Conservation (phyloP, 805 yeast genomes). For the Hanseniaspora meyeri region DNA sequence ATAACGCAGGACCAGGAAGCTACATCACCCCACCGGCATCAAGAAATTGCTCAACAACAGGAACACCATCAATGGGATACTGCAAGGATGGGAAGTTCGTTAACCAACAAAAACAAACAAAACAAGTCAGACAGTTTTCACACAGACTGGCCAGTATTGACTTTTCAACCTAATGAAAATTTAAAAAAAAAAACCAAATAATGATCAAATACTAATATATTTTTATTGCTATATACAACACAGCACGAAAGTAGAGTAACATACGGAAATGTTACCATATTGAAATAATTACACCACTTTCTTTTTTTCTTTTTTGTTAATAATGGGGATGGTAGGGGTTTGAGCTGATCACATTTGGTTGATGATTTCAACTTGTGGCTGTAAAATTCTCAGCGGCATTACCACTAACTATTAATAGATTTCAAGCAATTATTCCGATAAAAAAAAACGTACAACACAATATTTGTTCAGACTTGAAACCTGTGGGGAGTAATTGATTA, state of each 20-base stretch:
- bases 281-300: no score
- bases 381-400: no score
- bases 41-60: constrained; percentile 9
- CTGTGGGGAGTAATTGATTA: no score
- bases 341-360: no score
- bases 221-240: no score
- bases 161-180: neutral
- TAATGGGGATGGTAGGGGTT: no score
- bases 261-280: neutral
- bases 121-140: constrained; percentile 9
- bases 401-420: no score
- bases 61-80: constrained; percentile 4
- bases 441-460: no score
- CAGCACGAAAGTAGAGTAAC: neutral
- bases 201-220: neutral
- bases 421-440: no score
- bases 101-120: neutral
- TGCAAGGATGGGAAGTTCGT: constrained; percentile 8
- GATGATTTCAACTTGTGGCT: no score
- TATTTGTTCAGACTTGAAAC: no score
- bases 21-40: constrained; percentile 12
- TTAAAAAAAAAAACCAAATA: neutral
- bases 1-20: constrained; percentile 5
- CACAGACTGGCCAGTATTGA: constrained; percentile 10
- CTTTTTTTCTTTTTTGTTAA: neutral